Evolutionary conservation across 1,284 basidiomycete genomes (phyloP), one percentile per base, ranked within the genome.

Genomic region (Papiliotrema terrestris): DNA sequence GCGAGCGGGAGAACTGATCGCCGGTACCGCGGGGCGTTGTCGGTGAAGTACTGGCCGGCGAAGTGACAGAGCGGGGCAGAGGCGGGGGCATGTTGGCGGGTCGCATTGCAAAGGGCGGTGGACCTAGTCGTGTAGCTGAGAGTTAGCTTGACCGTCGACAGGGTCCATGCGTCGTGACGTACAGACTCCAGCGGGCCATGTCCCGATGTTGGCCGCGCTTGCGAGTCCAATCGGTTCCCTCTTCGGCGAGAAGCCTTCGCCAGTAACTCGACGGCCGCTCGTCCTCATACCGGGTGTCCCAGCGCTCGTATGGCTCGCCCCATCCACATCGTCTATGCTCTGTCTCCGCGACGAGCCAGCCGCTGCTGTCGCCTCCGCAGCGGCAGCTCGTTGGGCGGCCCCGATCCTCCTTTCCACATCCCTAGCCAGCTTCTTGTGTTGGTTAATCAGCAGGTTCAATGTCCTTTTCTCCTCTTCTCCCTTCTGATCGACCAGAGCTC

Each of bases 341-440:
- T 25, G 17, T 36, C n/a, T 6, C 6, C 23, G 19, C 35, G 29
- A 11, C 8, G 4, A 5, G n/a, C n/a, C 11, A 6, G 26, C 20
- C 22, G 32, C 9, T 8, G 36, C 22, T 3, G 15, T 19, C 13
- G 37, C n/a, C 25, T 38, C n/a, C n/a, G 52, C 38, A 13, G 55
- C 47, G 5, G 43, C 19, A 3, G 35, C 35, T n/a, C 35, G 47
- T 13, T 37, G 44, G 2, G 23, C 39, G 8, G 36, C 46, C 3
- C 59, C 46, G n/a, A 73, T 67, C n/a, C 70, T 59, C 22, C 75
- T 52, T 42, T 74, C 70, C 6, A 74, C 51, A 54, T 76, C 73
- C 14, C 62, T 61, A 4, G 66, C 66, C 20, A 73, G 61, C 52
- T 72, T 74, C n/a, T 66, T 61, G 56, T 76, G 70, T 59, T 77